A percentile compares a stretch with the other conserved stretches of the same genome.
Evolutionary conservation across 371 early-diverging fungal species (phyloP).

Genomic region (Quaeritorhiza haematococci): DNA sequence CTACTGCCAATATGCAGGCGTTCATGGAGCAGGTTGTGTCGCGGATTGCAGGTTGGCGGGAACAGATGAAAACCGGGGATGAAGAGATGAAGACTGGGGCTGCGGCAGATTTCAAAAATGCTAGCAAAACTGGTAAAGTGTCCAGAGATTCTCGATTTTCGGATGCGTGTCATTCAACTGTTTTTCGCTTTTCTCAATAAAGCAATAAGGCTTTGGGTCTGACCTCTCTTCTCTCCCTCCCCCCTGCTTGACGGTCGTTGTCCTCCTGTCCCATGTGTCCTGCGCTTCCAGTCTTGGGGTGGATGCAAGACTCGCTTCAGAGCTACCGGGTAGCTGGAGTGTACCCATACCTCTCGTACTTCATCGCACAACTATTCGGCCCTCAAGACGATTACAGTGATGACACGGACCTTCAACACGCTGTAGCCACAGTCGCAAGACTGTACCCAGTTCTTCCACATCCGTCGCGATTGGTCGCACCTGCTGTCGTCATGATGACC

Average conservation of each 20-base stretch:
- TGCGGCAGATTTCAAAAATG: slow-evolving; percentile 60
- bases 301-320: slow-evolving; percentile 55
- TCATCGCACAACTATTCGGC: too few relatives aligned
- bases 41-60: too few relatives aligned
- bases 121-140: slow-evolving; percentile 62
- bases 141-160: not conserved
- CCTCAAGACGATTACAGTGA: too few relatives aligned
- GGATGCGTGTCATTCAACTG: too few relatives aligned
- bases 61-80: slow-evolving; percentile 22
- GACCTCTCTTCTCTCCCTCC: too few relatives aligned
- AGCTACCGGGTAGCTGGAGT: slow-evolving; percentile 11
- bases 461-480: slow-evolving; percentile 53
- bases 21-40: slow-evolving; percentile 24
- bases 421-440: slow-evolving; percentile 49
- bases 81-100: slow-evolving; percentile 39
- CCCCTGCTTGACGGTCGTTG: too few relatives aligned
- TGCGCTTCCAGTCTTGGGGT: slow-evolving; percentile 49
- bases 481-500: slow-evolving; percentile 42
- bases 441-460: slow-evolving; percentile 52
- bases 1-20: slow-evolving; percentile 43
- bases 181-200: too few relatives aligned
- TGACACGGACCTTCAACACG: slow-evolving; percentile 65
- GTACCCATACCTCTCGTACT: slow-evolving; percentile 43
- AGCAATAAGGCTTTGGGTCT: too few relatives aligned
- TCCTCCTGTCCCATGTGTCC: too few relatives aligned